Evolutionary conservation across 2,329 filamentous ascomycete genomes (phyloP).

Genomic region (Alternaria burnsii): DNA sequence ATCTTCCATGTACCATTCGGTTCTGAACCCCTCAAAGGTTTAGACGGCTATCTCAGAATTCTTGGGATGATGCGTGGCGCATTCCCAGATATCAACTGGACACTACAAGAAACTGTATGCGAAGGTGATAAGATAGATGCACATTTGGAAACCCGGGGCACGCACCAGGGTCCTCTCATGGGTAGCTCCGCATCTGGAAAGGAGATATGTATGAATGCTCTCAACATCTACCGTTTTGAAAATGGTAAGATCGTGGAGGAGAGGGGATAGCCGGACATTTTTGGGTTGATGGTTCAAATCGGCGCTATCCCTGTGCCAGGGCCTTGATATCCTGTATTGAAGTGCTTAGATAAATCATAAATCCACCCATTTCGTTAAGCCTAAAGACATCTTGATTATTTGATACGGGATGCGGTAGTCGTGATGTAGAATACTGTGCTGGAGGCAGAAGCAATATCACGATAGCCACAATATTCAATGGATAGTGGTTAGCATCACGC

Average conservation of each 20-base stretch:
- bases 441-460: background rate
- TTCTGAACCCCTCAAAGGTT: background rate
- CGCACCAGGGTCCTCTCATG: conserved; percentile 3
- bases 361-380: background rate
- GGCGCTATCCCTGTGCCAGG: no score
- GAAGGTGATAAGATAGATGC: conserved; percentile 2
- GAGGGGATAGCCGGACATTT: no score
- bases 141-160: conserved; percentile 5
- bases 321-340: background rate
- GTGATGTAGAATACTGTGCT: background rate
- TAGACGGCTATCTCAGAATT: conserved; percentile 2
- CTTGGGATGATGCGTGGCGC: conserved; percentile 7
- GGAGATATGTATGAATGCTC: background rate
- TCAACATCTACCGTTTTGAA: no score
- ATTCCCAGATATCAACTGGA: conserved; percentile 7
- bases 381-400: background rate
- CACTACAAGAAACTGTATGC: conserved; percentile 7
- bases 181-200: background rate
- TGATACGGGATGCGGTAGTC: background rate
- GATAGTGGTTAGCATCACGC: background rate
- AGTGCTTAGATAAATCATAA: background rate
- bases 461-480: background rate
- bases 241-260: no score
- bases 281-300: no score
- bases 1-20: background rate